Conservation (phyloP, 495 filamentous ascomycete species). For the Durotheca rogersii region DNA sequence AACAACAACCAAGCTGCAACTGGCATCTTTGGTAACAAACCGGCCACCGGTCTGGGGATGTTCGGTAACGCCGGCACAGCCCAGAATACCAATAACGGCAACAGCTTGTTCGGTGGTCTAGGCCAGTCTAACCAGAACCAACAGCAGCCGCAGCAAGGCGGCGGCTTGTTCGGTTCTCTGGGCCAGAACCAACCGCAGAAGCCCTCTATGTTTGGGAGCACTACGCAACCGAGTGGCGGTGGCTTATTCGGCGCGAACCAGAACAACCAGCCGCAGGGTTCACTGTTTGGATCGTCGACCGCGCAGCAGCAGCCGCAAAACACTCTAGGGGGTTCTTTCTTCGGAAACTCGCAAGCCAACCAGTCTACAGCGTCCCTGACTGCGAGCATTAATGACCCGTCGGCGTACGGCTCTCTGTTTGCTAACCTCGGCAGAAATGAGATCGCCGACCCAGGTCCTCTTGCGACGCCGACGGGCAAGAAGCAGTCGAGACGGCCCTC, state of each 20-base stretch:
- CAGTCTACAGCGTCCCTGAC: conserved; percentile 62
- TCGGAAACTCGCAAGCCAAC: conserved; percentile 42
- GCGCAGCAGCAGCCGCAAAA: conserved; percentile 53
- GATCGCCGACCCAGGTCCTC: conserved; percentile 69
- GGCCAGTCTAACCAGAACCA: conserved; percentile 54
- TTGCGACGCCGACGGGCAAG: conserved; percentile 82
- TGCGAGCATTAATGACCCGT: conserved; percentile 71
- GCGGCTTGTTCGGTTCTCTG: conserved; percentile 46
- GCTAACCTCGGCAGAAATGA: conserved; percentile 63
- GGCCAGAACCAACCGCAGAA: conserved; percentile 44
- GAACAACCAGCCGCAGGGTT: conserved; percentile 44
- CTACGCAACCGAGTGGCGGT: conserved; percentile 40
- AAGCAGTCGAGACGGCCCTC: conserved; percentile 70
- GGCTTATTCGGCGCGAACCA: conserved; percentile 70
- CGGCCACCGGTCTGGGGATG: conserved; percentile 46
- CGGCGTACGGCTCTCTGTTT: conserved; percentile 87
- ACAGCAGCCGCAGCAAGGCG: conserved; percentile 51
- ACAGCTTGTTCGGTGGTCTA: conserved; percentile 55
- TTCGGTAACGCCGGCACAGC: conserved; percentile 45
- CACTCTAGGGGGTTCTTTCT: conserved; percentile 44
- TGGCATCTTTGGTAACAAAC: conserved; percentile 63
- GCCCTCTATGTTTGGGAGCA: conserved; percentile 46
- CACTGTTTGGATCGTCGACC: conserved; percentile 42
- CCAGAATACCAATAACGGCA: conserved; percentile 42
- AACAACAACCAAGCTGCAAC: conserved; percentile 44